Base-by-base conservation (phyloP, 495 filamentous ascomycete species). In the Geoglossum glabrum region DNA sequence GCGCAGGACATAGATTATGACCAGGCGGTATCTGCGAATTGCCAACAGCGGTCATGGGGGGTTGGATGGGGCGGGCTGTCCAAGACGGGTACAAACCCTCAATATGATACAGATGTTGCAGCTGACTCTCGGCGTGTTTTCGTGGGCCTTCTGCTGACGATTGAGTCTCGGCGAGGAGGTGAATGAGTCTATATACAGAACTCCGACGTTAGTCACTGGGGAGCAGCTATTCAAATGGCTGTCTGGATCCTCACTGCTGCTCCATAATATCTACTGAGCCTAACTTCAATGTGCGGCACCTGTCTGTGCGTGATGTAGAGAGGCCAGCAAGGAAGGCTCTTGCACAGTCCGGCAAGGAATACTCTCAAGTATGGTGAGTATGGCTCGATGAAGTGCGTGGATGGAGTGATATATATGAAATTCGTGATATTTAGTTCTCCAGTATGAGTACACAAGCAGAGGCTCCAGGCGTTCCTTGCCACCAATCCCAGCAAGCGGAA, bases 161-260 rank as follows among this genome's bases (percentile, higher is more conserved):
- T 67, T 93, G 87, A 17, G 89, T 92, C 68, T 84, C 82, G 58
- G 82, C 76, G 51, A 95, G 82, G 63, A 93, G 75, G 63, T 78
- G 77, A 61, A 88, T 78, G 62, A 95, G 78, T 69, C 56, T 58
- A 19, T 21, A 45, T 45, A 19, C n/a, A 19, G 10, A 19, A 45
- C 17, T 3, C 10, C 23, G n/a, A 45, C 40, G n/a, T 45, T 45
- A 45, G 40, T 4, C n/a, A n/a, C n/a, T n/a, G n/a, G n/a, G n/a
- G n/a, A n/a, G n/a, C n/a, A n/a, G 40, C 2, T 21, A 5, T 45
- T 45, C 3, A 9, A 19, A 9, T 7, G 36, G n/a, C 2, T 45
- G 19, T 9, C n/a, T 1, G 3, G 23, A 45, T 45, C 17, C 40
- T 45, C 40, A 45, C 40, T 87, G 79, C 72, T 90, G 84, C 76